A percentile compares a stretch with the other conserved stretches of the same genome.
Evolutionary conservation across 768 basidiomycete genomes (phyloP).

Genomic region (Hygrophoropsis aurantiaca): DNA sequence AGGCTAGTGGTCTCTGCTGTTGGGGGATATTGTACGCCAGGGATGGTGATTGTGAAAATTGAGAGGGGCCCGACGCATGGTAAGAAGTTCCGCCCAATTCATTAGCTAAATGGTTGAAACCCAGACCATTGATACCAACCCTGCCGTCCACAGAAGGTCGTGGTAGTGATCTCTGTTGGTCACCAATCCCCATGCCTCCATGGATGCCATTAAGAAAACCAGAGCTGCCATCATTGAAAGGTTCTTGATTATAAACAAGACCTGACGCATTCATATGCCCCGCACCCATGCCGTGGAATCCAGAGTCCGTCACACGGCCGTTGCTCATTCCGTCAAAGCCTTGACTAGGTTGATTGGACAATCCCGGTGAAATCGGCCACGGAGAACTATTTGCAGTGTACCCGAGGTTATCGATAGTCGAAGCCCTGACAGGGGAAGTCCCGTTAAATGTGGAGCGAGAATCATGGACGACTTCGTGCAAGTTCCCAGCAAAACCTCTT

Average conservation of each 20-base stretch:
- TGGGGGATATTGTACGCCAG: slow-evolving; percentile 13
- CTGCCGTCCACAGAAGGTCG: slow-evolving; percentile 23
- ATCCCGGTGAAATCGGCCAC: slow-evolving; percentile 33
- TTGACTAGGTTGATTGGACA: slow-evolving; percentile 13
- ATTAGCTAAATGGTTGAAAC: slow-evolving; percentile 18
- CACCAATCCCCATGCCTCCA: slow-evolving; percentile 15
- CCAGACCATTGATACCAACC: slow-evolving; percentile 2
- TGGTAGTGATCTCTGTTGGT: slow-evolving; percentile 20
- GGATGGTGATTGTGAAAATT: slow-evolving; percentile 20
- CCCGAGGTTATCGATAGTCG: slow-evolving; percentile 40
- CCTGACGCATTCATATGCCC: slow-evolving; percentile 15
- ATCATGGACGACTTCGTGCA: slow-evolving; percentile 43
- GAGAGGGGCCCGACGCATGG: slow-evolving; percentile 7
- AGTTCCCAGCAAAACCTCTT: slow-evolving; percentile 32
- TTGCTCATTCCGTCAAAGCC: slow-evolving; percentile 8
- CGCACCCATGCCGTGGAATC: slow-evolving; percentile 20
- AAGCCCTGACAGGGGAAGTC: slow-evolving; percentile 28
- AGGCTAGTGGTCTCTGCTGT: slow-evolving; percentile 18
- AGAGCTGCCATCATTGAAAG: neutral
- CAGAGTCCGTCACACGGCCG: slow-evolving; percentile 20
- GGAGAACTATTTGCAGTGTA: slow-evolving; percentile 34
- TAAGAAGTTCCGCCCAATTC: slow-evolving; percentile 20
- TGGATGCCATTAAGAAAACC: slow-evolving; percentile 21
- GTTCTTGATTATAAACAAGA: slow-evolving; percentile 26
- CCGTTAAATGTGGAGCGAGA: slow-evolving; percentile 33